These are phyloP conservation scores for Telfairia occidentalis DNA, from an alignment of 331 rosid species.

Conservation along the genomic window DNA sequence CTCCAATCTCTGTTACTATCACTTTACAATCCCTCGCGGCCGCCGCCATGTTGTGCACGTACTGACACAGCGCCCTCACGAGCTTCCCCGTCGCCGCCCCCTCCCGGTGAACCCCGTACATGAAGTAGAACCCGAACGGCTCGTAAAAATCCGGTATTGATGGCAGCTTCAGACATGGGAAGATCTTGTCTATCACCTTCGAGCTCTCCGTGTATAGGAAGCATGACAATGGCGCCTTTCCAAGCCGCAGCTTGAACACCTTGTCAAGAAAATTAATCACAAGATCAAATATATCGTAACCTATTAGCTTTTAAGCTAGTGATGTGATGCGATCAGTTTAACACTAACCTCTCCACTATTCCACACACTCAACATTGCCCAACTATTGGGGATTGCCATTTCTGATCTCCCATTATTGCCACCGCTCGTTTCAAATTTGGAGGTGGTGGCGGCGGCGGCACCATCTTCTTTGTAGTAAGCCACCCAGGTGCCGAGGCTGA, in stretches of 20 bases:
- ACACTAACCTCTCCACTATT: slow-evolving; percentile 45
- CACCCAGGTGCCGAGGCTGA: slow-evolving; percentile 81
- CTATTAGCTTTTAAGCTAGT: no score
- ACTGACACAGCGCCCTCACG: slow-evolving; percentile 45
- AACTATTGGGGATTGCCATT: slow-evolving; percentile 34
- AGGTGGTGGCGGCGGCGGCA: not conserved
- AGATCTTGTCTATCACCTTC: slow-evolving; percentile 51
- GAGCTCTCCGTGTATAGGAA: slow-evolving; percentile 49
- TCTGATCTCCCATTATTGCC: slow-evolving; percentile 15
- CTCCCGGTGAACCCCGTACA: slow-evolving; percentile 65
- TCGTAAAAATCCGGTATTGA: slow-evolving; percentile 54
- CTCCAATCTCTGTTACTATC: slow-evolving; percentile 73
- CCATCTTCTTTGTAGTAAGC: slow-evolving; percentile 50
- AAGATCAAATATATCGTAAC: not conserved
- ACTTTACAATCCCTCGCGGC: slow-evolving; percentile 42
- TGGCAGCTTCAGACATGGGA: slow-evolving; percentile 67
- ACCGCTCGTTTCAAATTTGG: not conserved
- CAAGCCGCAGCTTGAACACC: slow-evolving; percentile 52
- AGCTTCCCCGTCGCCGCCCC: slow-evolving; percentile 67
- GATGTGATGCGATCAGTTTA: no score
- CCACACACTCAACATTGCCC: slow-evolving; percentile 98
- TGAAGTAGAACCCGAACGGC: slow-evolving; percentile 87
- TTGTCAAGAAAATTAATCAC: not conserved
- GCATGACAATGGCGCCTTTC: slow-evolving; percentile 62
- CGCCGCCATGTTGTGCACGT: slow-evolving; percentile 69